phyloP scores from a whole-genome alignment of 192 early-diverging fungal genomes.

The Linnemannia exigua region DNA sequence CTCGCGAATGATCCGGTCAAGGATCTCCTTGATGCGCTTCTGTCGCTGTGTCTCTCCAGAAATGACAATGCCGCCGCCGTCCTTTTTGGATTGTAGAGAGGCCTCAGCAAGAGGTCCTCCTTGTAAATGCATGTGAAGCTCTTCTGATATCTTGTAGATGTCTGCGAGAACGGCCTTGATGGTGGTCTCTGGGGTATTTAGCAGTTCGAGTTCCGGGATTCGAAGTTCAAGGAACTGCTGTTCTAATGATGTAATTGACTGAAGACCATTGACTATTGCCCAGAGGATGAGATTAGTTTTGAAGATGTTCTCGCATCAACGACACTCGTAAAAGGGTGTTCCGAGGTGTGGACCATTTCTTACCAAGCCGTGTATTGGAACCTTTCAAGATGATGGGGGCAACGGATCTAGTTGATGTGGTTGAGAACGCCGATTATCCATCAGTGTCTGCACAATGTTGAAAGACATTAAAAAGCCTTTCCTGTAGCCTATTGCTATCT shows the following conservation, averaged over 20 bases:
- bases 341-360: not conserved
- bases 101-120: slow-evolving; percentile 66
- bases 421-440: not conserved
- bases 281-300: not conserved
- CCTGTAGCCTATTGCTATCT: not conserved
- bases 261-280: slow-evolving; percentile 66
- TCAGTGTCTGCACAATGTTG: not conserved
- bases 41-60: slow-evolving; percentile 60
- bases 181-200: slow-evolving; percentile 66
- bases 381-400: slow-evolving; percentile 44
- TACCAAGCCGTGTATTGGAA: slow-evolving; percentile 53
- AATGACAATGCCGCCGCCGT: slow-evolving; percentile 39
- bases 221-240: slow-evolving; percentile 64
- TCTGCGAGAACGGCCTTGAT: slow-evolving; percentile 63
- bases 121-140: slow-evolving; percentile 73
- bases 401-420: not conserved
- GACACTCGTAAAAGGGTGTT: not conserved
- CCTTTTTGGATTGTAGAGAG: slow-evolving; percentile 20
- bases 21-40: slow-evolving; percentile 60
- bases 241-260: slow-evolving; percentile 67
- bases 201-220: slow-evolving; percentile 71
- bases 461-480: not conserved
- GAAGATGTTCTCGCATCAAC: not conserved
- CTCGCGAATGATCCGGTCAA: slow-evolving; percentile 67
- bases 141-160: slow-evolving; percentile 70